Evolutionary conservation across 495 filamentous ascomycete species (phyloP), one percentile per base, ranked within the genome.

Genomic region (Penicillium cataractarum): DNA sequence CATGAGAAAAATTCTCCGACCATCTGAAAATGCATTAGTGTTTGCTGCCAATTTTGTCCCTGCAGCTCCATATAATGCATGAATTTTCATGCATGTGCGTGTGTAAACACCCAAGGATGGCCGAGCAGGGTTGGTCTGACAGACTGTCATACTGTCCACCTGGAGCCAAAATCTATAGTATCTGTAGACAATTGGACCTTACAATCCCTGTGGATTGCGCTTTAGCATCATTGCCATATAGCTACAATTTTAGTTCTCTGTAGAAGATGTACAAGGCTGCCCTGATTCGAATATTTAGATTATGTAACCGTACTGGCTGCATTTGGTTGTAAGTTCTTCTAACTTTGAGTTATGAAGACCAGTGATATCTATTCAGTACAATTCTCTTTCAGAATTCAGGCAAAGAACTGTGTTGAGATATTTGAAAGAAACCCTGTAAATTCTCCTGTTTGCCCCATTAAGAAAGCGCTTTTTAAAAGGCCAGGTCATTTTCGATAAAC

Each of bases 1-100:
- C 55, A 29, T 22, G 50, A 44, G 42, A 53, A 19, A 17, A 62
- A 65, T 65, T 55, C 22, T 58, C 48, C 46, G 53, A 29, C 24
- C 9, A 49, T 24, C 37, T 32, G 51, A 26, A n/a, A 26, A 42
- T 53, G 56, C 44, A 64, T 39, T 31, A 59, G 50, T 46, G 24
- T 32, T 39, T 39, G 22, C 57, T 53, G 26, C 56, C 50, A 66
- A 57, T 51, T 32, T 51, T 48, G 19, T 7, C 13, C 22, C 32
- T 29, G 12, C 56, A 60, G 59, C 55, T 31, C 51, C 54, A 32
- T 24, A 57, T 21, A 48, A 31, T 24, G 39, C 33, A 9, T 29
- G 26, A 21, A 49, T 17, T 22, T 39, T 17, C 2, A 42, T 46
- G 19, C 19, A 46, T 22, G 1, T 46, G 8, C 13, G 6, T 19